Percentiles rank a stretch among this genome's conserved stretches.
These are phyloP conservation scores for Dictyostelium citrinum DNA, from an alignment of 78 protist species.

Conservation along the genomic window DNA sequence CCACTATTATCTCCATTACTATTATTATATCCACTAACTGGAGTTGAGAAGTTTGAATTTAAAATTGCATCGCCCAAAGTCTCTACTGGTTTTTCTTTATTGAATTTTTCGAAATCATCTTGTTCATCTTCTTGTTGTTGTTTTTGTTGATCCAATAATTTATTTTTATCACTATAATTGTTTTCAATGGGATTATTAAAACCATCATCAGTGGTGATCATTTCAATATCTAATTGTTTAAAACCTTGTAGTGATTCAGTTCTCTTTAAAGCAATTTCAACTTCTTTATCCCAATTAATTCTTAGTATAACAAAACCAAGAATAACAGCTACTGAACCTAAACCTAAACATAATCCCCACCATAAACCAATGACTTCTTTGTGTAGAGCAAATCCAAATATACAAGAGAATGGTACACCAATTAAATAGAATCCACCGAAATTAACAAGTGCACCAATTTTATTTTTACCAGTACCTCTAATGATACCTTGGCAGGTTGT, in stretches of 20 bases:
- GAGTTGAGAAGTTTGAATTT: not conserved
- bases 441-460: conserved; percentile 66
- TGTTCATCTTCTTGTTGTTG: not conserved
- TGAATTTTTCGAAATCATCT: conserved; percentile 15
- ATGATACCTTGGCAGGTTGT: conserved; percentile 64
- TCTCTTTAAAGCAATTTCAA: conserved; percentile 21
- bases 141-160: not conserved
- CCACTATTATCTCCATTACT: not conserved
- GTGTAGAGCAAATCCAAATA: conserved; percentile 46
- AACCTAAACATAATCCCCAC: conserved; percentile 60
- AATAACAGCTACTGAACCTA: not conserved
- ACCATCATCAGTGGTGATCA: not conserved
- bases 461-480: conserved; percentile 67
- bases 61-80: not conserved
- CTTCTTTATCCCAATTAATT: conserved; percentile 48
- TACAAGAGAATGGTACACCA: conserved; percentile 38
- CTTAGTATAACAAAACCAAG: conserved; percentile 5
- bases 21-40: not conserved
- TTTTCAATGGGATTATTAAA: not conserved
- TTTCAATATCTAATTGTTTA: not conserved
- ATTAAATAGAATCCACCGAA: conserved; percentile 42
- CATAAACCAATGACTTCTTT: conserved; percentile 37
- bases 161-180: not conserved
- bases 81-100: not conserved
- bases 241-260: not conserved